Evolutionary conservation across 1,139 yeast species (phyloP), one percentile per base, ranked within the genome.

Genomic region (Blastobotrys aristatus): DNA sequence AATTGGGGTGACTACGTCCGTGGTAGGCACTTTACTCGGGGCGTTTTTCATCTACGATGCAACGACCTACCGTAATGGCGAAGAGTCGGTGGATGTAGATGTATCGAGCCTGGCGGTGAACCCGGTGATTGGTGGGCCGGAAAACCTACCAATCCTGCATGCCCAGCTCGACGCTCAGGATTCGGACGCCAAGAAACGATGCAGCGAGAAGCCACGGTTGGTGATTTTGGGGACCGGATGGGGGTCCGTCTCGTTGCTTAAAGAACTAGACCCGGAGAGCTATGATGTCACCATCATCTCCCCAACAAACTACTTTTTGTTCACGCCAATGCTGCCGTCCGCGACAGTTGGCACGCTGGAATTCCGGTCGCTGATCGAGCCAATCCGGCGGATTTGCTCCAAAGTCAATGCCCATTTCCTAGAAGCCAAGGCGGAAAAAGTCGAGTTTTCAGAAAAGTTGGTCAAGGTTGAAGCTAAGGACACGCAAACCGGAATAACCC

Each of bases 121-220:
- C 41, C 84, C 85, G 18, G 66, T 68, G 30, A 61, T 60, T n/a
- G 86, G 86, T 4, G 87, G 87, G 1, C 85, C 86, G 21, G 82
- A 80, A 59, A 79, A 80, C 55, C 64, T 81, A 47, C 85, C 84
- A 1, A 75, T 80, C 31, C 67, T 78, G 49, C 70, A 70, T 33
- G 70, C 74, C 34, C 73, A 73, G 51, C 63, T 80, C 46, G 85
- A 80, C 57, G 75, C 75, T 35, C 72, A 71, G 48, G 85, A 80
- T 58, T 59, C 67, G 17, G 70, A 67, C 6, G 69, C 62, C 11
- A 73, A 73, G 55, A 69, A 67, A 46, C 56, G 61, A 11, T 55
- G 69, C 13, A 65, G 71, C 45, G 63, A 62, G 47, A 78, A 74
- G 58, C 82, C 82, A 21, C 73, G 73, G 50, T 63, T 79, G 40